These are phyloP conservation scores for Butyriboletus loyo DNA, from an alignment of 768 basidiomycete species.

Conservation along the genomic window DNA sequence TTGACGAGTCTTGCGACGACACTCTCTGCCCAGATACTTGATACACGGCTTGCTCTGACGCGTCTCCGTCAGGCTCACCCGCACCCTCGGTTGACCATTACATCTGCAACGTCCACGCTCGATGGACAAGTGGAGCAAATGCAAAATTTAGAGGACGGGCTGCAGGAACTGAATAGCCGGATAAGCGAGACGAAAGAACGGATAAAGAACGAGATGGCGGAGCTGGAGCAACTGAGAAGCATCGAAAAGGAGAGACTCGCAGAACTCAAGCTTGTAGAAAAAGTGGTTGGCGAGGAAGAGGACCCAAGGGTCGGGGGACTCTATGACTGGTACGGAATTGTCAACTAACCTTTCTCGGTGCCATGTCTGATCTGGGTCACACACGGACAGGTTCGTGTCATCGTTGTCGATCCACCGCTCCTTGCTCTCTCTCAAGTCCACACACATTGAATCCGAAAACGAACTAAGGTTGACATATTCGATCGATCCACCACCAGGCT, in stretches of 20 bases:
- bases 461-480: constrained; percentile 71
- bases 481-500: constrained; percentile 33
- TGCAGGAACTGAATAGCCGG: constrained; percentile 49
- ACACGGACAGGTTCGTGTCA: constrained; percentile 60
- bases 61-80: constrained; percentile 81
- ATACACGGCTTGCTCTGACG: constrained; percentile 75
- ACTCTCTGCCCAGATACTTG: constrained; percentile 75
- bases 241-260: constrained; percentile 65
- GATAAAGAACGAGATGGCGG: constrained; percentile 53
- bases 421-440: constrained; percentile 57
- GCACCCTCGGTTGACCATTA: constrained; percentile 73
- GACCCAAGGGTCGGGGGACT: constrained; percentile 62
- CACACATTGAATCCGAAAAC: constrained; percentile 65
- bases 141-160: constrained; percentile 68
- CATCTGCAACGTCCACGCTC: constrained; percentile 69
- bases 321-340: constrained; percentile 60
- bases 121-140: constrained; percentile 77
- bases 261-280: constrained; percentile 52
- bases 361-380: not conserved
- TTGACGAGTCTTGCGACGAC: constrained; percentile 52
- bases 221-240: constrained; percentile 56
- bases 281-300: constrained; percentile 52
- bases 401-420: constrained; percentile 64
- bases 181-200: constrained; percentile 55
- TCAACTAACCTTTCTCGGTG: not conserved